These are phyloP conservation scores for Nasturtium officinale DNA, from an alignment of 345 rosid species.

Conservation along the genomic window DNA sequence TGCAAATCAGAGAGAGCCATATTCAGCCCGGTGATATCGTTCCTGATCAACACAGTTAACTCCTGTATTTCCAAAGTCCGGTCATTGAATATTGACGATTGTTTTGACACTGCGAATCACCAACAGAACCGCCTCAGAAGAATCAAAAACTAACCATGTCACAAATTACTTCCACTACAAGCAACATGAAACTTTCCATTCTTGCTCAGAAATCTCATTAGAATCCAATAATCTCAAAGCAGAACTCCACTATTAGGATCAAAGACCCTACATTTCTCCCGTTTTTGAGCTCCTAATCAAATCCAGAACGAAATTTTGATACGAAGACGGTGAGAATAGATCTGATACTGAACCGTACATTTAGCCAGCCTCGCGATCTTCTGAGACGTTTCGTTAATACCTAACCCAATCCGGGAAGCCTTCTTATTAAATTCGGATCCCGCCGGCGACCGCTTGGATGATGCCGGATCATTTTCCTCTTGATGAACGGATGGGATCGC, in stretches of 20 bases:
- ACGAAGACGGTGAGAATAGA: slow-evolving; percentile 25
- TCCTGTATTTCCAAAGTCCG: slow-evolving; percentile 81
- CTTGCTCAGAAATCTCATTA: no score
- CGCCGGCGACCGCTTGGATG: slow-evolving; percentile 43
- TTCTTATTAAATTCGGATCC: slow-evolving; percentile 78
- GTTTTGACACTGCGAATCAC: slow-evolving; percentile 63
- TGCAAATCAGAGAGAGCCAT: slow-evolving; percentile 78
- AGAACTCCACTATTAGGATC: slow-evolving; percentile 2
- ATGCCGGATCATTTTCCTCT: slow-evolving; percentile 27
- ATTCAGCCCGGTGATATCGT: slow-evolving; percentile 75
- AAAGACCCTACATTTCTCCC: not conserved
- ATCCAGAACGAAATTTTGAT: not conserved
- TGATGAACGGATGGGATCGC: slow-evolving; percentile 46
- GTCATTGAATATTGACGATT: slow-evolving; percentile 88
- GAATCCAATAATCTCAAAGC: no score
- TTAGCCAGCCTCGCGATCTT: slow-evolving; percentile 74
- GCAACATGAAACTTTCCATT: not conserved
- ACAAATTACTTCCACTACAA: slow-evolving; percentile 28
- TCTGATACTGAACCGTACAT: slow-evolving; percentile 47
- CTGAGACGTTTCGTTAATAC: slow-evolving; percentile 69
- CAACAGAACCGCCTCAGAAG: no score
- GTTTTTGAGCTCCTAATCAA: slow-evolving; percentile 4
- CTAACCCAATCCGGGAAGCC: slow-evolving; percentile 66
- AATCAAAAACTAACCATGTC: not conserved
- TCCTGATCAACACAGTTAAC: slow-evolving; percentile 74